phyloP scores from a whole-genome alignment of 2,329 filamentous ascomycete species.

The Knoxdaviesia capensis region DNA sequence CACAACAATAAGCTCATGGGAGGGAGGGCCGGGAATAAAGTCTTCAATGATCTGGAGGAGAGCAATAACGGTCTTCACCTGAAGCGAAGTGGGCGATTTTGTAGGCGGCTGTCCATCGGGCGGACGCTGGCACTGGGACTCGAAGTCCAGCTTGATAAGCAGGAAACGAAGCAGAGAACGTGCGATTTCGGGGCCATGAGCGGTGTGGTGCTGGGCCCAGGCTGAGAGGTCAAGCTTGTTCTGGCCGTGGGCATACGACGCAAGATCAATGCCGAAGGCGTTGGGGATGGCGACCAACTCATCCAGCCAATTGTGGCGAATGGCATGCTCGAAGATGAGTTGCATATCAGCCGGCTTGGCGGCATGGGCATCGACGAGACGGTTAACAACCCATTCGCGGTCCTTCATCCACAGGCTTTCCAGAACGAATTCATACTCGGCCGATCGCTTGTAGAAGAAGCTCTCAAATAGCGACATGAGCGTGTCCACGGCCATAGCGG shows the following conservation, averaged over 20 bases:
- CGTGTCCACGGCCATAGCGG: conserved; percentile 52
- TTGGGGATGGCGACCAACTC: conserved; percentile 60
- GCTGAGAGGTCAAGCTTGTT: conserved; percentile 60
- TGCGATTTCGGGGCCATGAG: conserved; percentile 47
- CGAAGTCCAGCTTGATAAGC: conserved; percentile 64
- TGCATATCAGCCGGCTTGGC: conserved; percentile 36
- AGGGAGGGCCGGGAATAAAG: conserved; percentile 34
- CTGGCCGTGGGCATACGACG: conserved; percentile 65
- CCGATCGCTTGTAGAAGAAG: conserved; percentile 60
- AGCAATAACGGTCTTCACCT: conserved; percentile 67
- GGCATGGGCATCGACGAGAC: conserved; percentile 67
- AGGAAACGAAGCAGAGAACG: conserved; percentile 61
- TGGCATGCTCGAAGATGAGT: conserved; percentile 38
- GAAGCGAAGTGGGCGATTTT: conserved; percentile 37
- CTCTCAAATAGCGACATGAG: conserved; percentile 61
- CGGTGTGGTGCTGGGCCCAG: conserved; percentile 57
- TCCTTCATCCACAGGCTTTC: conserved; percentile 86
- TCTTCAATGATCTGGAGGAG: conserved; percentile 65
- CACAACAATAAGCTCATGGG: conserved; percentile 54
- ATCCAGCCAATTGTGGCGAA: conserved; percentile 69
- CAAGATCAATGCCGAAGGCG: conserved; percentile 73
- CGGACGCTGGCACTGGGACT: conserved; percentile 51
- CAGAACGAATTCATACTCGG: conserved; percentile 71
- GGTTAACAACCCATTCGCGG: conserved; percentile 63
- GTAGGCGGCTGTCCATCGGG: conserved; percentile 36